These are phyloP conservation scores for Gilbertella persicaria DNA, from an alignment of 371 early-diverging fungal species.

Conservation along the genomic window DNA sequence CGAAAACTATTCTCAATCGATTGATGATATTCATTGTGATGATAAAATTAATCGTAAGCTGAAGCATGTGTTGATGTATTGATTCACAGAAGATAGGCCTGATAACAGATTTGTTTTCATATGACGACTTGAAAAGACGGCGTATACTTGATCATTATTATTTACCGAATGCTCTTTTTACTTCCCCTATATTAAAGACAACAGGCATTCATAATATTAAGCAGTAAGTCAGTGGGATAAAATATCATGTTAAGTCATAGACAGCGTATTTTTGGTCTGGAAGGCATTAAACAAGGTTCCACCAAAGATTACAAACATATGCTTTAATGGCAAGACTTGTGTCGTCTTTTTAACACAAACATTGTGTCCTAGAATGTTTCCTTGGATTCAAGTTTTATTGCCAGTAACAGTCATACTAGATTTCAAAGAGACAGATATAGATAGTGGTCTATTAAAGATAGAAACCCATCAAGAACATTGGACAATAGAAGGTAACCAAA, in stretches of 20 bases:
- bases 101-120: slow-evolving; percentile 39
- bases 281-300: slow-evolving; percentile 50
- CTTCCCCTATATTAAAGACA: slow-evolving; percentile 54
- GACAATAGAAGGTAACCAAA: slow-evolving; percentile 46
- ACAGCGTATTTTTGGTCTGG: slow-evolving; percentile 53
- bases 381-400: slow-evolving; percentile 42
- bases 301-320: slow-evolving; percentile 45
- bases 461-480: slow-evolving; percentile 56
- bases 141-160: slow-evolving; percentile 44
- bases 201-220: slow-evolving; percentile 56
- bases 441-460: slow-evolving; percentile 43
- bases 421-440: slow-evolving; percentile 39
- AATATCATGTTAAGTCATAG: neutral
- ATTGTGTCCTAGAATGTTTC: slow-evolving; percentile 51
- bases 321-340: slow-evolving; percentile 44
- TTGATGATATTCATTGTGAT: slow-evolving; percentile 13
- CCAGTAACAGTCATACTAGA: slow-evolving; percentile 52
- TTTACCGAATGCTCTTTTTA: slow-evolving; percentile 35
- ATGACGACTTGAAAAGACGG: slow-evolving; percentile 35
- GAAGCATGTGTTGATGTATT: too few relatives aligned
- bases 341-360: slow-evolving; percentile 48
- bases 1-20: slow-evolving; percentile 7
- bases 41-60: slow-evolving; percentile 12
- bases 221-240: slow-evolving; percentile 15
- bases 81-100: slow-evolving; percentile 25